A percentile compares a stretch with the other conserved stretches of the same genome.
Conservation (phyloP, 208 protist species). For the Wallacemonas sp. region DNA sequence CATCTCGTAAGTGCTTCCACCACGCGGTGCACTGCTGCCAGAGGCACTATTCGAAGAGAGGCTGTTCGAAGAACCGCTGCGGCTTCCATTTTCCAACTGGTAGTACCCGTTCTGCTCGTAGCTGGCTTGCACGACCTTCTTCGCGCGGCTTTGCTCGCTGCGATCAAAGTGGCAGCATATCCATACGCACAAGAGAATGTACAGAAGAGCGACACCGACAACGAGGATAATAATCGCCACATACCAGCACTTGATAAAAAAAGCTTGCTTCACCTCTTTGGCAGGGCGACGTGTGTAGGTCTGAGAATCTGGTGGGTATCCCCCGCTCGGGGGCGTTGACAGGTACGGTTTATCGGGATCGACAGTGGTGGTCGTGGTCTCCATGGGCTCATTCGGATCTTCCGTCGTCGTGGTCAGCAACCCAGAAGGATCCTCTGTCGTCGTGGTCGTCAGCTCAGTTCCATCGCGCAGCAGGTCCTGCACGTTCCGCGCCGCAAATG, state of each 20-base stretch:
- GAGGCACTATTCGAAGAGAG: not conserved
- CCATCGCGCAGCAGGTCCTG: too few species aligned
- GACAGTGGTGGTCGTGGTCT: not conserved
- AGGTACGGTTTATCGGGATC: slow-evolving; percentile 9
- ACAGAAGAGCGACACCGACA: slow-evolving; percentile 15
- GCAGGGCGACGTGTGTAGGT: slow-evolving; percentile 11
- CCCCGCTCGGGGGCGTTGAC: not conserved
- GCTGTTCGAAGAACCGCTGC: not conserved
- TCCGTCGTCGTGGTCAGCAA: too few species aligned
- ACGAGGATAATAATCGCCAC: slow-evolving; percentile 38
- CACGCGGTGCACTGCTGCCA: not conserved
- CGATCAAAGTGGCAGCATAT: slow-evolving; percentile 33
- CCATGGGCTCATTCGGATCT: too few species aligned
- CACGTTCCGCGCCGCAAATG: too few species aligned
- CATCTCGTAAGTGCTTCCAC: not conserved
- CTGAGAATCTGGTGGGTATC: slow-evolving; percentile 16
- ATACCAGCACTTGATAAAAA: slow-evolving; percentile 37
- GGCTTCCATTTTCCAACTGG: slow-evolving; percentile 13
- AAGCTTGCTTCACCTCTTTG: slow-evolving; percentile 6
- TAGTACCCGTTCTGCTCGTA: slow-evolving; percentile 34
- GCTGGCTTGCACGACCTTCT: slow-evolving; percentile 29
- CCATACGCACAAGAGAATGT: slow-evolving; percentile 29
- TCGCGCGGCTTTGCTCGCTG: slow-evolving; percentile 28
- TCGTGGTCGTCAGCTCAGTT: too few species aligned
- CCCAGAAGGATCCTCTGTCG: too few species aligned